A percentile compares a stretch with the other conserved stretches of the same genome.
phyloP scores from a whole-genome alignment of 2,329 filamentous ascomycete species.

The Hymenoscyphus scutula region DNA sequence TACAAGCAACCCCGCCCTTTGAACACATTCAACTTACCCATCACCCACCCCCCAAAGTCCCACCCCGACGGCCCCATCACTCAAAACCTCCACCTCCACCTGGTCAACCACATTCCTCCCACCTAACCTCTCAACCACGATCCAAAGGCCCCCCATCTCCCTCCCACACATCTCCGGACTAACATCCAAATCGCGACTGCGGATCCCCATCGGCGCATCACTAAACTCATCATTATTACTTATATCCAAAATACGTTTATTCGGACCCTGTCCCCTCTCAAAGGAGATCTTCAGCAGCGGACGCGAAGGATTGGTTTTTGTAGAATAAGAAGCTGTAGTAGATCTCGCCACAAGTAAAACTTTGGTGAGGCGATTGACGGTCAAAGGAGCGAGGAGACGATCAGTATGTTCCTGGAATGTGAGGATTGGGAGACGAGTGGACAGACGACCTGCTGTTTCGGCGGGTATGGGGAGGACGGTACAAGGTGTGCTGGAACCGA shows the following conservation, averaged over 20 bases:
- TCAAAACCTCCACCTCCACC: conserved; percentile 53
- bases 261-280: conserved; percentile 69
- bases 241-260: conserved; percentile 60
- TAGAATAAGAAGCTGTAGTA: conserved; percentile 27
- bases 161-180: conserved; percentile 56
- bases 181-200: conserved; percentile 73
- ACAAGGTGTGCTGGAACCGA: conserved; percentile 63
- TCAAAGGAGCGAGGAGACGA: conserved; percentile 42
- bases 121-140: conserved; percentile 80
- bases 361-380: conserved; percentile 26
- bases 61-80: conserved; percentile 34
- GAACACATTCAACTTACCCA: background rate
- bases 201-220: conserved; percentile 63
- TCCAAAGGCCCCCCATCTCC: conserved; percentile 62
- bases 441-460: conserved; percentile 73
- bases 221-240: conserved; percentile 74
- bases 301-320: conserved; percentile 20
- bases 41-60: conserved; percentile 35
- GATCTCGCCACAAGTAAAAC: conserved; percentile 30
- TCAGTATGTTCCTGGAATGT: conserved; percentile 49
- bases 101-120: conserved; percentile 43
- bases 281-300: conserved; percentile 67
- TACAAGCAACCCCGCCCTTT: background rate
- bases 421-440: conserved; percentile 54
- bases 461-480: conserved; percentile 60